Conservation (phyloP, 352 stramenopile genomes). For the Blastocystis sp. region DNA sequence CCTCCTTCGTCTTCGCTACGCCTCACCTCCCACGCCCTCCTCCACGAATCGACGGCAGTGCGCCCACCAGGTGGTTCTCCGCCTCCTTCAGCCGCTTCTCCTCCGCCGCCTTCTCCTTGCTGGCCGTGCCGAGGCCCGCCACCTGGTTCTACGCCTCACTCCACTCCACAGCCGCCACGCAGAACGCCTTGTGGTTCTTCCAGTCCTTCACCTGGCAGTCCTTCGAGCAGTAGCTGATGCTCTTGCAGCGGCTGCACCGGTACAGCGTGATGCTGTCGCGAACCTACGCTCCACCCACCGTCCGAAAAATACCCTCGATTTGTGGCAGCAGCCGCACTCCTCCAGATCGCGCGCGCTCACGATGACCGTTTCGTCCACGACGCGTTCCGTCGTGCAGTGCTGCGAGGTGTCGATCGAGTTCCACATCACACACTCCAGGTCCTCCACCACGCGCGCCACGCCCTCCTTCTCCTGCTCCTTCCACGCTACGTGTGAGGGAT, state of each 20-base stretch:
- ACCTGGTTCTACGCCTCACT: conserved; percentile 45
- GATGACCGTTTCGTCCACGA: conserved; percentile 29
- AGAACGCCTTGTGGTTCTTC: conserved; percentile 58
- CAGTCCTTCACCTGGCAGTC: conserved; percentile 65
- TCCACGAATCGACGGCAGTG: conserved; percentile 3
- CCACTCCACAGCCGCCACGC: not conserved
- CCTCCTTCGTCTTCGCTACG: conserved; percentile 64
- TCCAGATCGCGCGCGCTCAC: conserved; percentile 1
- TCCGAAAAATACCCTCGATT: conserved; percentile 36
- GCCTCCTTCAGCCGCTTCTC: conserved; percentile 38
- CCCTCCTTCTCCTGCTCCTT: conserved; percentile 54
- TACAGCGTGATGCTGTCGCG: conserved; percentile 11
- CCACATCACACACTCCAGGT: conserved; percentile 65
- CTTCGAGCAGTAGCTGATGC: conserved; percentile 52
- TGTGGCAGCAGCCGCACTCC: conserved; percentile 29
- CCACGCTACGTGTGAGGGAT: not conserved
- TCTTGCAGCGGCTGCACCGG: conserved; percentile 48
- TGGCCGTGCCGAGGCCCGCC: conserved; percentile 3
- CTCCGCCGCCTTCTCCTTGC: conserved; percentile 25
- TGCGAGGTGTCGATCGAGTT: conserved; percentile 6
- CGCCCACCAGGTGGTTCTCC: not conserved
- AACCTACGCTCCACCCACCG: not conserved
- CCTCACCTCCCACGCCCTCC: not conserved
- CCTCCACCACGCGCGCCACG: conserved; percentile 33
- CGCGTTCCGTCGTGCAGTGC: conserved; percentile 3